Evolutionary conservation across 345 rosid species (phyloP), one percentile per base, ranked within the genome.

Genomic region (Kernera saxatilis): DNA sequence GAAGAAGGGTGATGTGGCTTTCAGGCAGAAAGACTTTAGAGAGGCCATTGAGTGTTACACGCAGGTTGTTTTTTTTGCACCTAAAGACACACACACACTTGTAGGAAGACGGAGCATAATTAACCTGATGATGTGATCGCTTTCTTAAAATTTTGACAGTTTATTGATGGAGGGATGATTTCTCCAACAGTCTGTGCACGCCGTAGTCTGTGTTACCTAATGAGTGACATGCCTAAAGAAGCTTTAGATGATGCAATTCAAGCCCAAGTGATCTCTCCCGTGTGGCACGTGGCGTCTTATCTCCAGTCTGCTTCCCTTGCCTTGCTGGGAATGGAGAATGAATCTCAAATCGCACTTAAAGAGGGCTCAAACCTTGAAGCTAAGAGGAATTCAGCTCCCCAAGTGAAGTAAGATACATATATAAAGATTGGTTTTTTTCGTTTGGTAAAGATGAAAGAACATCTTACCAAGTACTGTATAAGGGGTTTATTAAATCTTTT

Each of bases 1-100:
- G 87, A 90, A 93, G 74, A 93, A 90, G 80, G 98, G 98, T 11
- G 96, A 92, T 81, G 69, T 40, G 44, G 97, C 93, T 71, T 93
- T 93, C 79, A 86, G 87, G 58, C 92, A 87, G 52, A 90, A 84
- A 83, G 90, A 90, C 76, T 88, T 90, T 59, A 76, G 82, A 73
- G 87, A 84, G 65, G 88, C 93, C 17, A 81, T 82, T 59, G 95
- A 86, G 56, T 87, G 82, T 69, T 92, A 88, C 77, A 76, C 91
- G 5, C 93, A 86, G 98, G 98, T 92, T 53, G 26, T 66, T 40
- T 57, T 63, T 19, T 58, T 39, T 30, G 62, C 9, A 32, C 21
- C 18, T 17, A 21, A 37, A 59, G n/a, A n/a, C 50, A 40, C 50
- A 14, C 51, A 46, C 66, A 41, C 50, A n/a, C n/a, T 22, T 8